phyloP scores from a whole-genome alignment of 768 basidiomycete species.

The Coprinopsis strossmayeri region DNA sequence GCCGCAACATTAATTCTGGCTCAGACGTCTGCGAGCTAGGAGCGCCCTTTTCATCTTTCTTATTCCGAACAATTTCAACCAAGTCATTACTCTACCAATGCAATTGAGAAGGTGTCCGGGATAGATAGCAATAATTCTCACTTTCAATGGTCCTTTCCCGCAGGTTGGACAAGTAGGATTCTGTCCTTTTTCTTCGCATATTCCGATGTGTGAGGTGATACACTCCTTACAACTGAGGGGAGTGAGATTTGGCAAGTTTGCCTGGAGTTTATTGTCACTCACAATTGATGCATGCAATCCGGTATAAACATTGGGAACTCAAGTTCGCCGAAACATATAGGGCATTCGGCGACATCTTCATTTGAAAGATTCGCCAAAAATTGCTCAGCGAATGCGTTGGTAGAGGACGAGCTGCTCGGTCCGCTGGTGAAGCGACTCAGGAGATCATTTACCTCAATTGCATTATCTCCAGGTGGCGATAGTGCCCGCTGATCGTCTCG shows the following conservation, averaged over 20 bases:
- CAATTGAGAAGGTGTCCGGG: not conserved
- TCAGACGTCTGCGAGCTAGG: constrained; percentile 28
- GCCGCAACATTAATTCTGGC: constrained; percentile 51
- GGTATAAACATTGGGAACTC: constrained; percentile 66
- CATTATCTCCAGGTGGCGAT: constrained; percentile 32
- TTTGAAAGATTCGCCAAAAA: constrained; percentile 63
- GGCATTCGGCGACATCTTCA: constrained; percentile 56
- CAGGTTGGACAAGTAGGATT: constrained; percentile 79
- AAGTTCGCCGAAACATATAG: constrained; percentile 77
- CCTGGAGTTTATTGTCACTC: too few relatives aligned
- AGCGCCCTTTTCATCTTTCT: constrained; percentile 12
- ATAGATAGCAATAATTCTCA: constrained; percentile 16
- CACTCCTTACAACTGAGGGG: constrained; percentile 76
- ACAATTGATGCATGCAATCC: constrained; percentile 75
- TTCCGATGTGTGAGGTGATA: constrained; percentile 65
- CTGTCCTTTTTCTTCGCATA: constrained; percentile 63
- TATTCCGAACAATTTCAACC: constrained; percentile 50
- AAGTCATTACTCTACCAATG: constrained; percentile 45
- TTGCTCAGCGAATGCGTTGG: constrained; percentile 50
- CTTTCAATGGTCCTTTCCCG: constrained; percentile 59
- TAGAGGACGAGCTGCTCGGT: constrained; percentile 24
- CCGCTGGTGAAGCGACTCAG: constrained; percentile 44
- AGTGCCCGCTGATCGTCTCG: constrained; percentile 34
- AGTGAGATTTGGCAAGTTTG: too few relatives aligned
- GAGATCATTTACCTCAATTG: constrained; percentile 51